Evolutionary conservation across 768 basidiomycete species (phyloP).

Genomic region (Leucosporidium scottii): DNA sequence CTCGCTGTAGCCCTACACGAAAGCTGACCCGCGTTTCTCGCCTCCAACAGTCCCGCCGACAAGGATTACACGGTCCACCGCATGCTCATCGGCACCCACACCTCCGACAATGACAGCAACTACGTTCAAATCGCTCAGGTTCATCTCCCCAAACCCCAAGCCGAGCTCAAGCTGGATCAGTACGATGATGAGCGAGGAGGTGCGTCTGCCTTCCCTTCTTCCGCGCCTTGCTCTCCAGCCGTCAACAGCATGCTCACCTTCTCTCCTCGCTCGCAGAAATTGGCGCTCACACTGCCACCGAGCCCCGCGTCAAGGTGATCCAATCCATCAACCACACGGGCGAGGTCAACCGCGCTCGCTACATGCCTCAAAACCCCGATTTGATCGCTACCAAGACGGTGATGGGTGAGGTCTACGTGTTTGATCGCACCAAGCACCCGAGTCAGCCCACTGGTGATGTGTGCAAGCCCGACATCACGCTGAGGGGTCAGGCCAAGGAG

Average conservation of each 20-base stretch:
- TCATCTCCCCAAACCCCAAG: constrained; percentile 78
- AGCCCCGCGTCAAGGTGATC: constrained; percentile 75
- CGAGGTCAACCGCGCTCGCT: constrained; percentile 93
- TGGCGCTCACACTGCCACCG: constrained; percentile 78
- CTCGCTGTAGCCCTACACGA: neutral
- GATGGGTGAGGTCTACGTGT: constrained; percentile 83
- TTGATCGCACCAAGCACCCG: constrained; percentile 94
- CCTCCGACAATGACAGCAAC: constrained; percentile 87
- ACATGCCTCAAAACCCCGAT: constrained; percentile 99
- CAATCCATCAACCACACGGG: constrained; percentile 92
- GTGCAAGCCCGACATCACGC: constrained; percentile 81
- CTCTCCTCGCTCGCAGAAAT: constrained; percentile 54
- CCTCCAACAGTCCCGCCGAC: constrained; percentile 62
- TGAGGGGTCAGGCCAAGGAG: constrained; percentile 85
- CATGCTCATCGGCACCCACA: constrained; percentile 92
- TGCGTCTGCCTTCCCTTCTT: constrained; percentile 31
- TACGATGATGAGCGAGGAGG: constrained; percentile 86
- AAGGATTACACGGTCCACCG: constrained; percentile 94
- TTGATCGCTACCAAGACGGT: constrained; percentile 91
- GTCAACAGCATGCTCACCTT: neutral
- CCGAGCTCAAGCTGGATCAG: constrained; percentile 66
- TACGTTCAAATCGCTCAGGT: constrained; percentile 93
- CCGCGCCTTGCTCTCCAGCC: neutral
- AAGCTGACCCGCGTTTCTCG: neutral
- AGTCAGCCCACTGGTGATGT: constrained; percentile 74